Evolutionary conservation across 2,329 filamentous ascomycete genomes (phyloP).

Genomic region (Dichotomopilus funicola): DNA sequence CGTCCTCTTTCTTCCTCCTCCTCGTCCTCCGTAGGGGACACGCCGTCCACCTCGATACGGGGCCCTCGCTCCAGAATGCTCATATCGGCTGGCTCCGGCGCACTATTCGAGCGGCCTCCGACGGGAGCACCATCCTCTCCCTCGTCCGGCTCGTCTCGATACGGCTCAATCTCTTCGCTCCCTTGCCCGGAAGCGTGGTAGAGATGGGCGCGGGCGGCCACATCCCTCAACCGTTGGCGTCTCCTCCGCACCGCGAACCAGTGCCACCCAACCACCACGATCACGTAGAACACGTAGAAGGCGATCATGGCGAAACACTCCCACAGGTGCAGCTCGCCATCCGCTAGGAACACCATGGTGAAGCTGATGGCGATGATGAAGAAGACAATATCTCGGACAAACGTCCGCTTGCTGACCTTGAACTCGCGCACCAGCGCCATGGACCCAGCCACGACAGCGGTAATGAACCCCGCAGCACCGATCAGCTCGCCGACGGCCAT

Average conservation of each 20-base stretch:
- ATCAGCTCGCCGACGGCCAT: constrained; percentile 93
- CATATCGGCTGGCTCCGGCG: constrained; percentile 32
- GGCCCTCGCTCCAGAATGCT: constrained; percentile 39
- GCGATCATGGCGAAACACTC: constrained; percentile 86
- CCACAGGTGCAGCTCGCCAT: constrained; percentile 79
- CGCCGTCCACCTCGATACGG: constrained; percentile 41
- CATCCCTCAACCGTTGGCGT: constrained; percentile 56
- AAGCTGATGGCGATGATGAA: constrained; percentile 84
- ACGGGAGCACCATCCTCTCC: constrained; percentile 38
- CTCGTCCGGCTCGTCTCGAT: constrained; percentile 57
- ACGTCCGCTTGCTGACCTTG: constrained; percentile 80
- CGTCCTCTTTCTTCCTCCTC: constrained; percentile 49
- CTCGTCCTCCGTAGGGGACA: constrained; percentile 21
- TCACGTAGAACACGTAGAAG: constrained; percentile 86
- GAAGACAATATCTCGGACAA: constrained; percentile 85
- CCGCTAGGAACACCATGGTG: constrained; percentile 78
- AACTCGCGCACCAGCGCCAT: constrained; percentile 98
- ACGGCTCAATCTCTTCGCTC: constrained; percentile 54
- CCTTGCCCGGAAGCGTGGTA: constrained; percentile 49
- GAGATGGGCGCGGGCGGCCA: constrained; percentile 68
- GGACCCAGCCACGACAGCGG: constrained; percentile 88
- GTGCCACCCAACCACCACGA: constrained; percentile 85
- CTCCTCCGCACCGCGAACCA: constrained; percentile 67
- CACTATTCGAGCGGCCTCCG: constrained; percentile 24
- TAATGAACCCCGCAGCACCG: constrained; percentile 92